Evolutionary conservation across 306 rosid genomes (phyloP), one percentile per base, ranked within the genome.

Genomic region (Trifolium repens): DNA sequence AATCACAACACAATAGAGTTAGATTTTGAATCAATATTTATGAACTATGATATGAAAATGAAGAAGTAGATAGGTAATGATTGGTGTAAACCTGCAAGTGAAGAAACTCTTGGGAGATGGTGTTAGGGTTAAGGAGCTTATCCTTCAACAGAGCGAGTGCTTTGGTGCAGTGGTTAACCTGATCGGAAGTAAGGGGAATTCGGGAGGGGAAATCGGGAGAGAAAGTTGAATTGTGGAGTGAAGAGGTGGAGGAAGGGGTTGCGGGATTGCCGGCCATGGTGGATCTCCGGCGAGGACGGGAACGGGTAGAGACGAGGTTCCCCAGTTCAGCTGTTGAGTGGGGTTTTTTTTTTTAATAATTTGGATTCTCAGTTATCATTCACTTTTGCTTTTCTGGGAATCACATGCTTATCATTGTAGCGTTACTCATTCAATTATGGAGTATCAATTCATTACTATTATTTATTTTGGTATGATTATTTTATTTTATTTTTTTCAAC

Each of bases 41-140:
- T 15, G 34, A 10, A 47, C 6, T 2, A 46, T 2, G 8, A 26
- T 24, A 26, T 12, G 8, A 24, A 46, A 71, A 71, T 62, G 7
- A 59, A 13, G 73, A 57, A 64, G 2, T 7, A 10, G 8, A 22
- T 9, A 73, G 5, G 2, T 17, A 42, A 5, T 35, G 9, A 5
- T 9, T 35, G 5, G 9, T 9, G 42, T 46, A 22, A 52, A 89
- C 96, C 96, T 91, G 91, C 87, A 94, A 80, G 75, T 34, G 85
- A 14, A 64, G 72, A 58, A 92, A 94, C 91, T 92, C 98, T 35
- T 82, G 88, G 9, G n/a, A 1, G 82, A 94, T 86, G 22, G 10
- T 77, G 62, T 52, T 3, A 79, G 90, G 89, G 44, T 34, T 14
- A 66, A 16, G 88, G 80, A 90, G 83, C 83, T 89, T 92, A 32